Conservation (phyloP, 306 rosid genomes). For the Ceratonia siliqua region DNA sequence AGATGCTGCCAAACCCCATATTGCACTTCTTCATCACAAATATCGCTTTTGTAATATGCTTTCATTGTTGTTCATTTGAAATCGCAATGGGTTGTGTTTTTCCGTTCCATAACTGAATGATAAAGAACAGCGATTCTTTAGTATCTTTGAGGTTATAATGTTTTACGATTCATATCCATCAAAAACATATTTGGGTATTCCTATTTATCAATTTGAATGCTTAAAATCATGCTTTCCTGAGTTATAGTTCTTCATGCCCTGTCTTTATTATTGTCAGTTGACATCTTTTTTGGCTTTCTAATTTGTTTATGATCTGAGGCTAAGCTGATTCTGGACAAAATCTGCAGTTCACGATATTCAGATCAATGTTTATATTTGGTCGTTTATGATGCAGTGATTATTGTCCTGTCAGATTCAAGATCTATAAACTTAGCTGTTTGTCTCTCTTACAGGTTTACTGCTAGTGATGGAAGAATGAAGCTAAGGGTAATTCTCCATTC, state of each 20-base stretch:
- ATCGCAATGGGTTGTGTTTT: background rate
- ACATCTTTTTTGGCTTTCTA: background rate
- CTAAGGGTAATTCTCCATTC: slow-evolving; percentile 66
- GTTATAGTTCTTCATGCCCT: background rate
- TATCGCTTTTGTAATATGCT: too few species aligned
- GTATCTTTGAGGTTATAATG: background rate
- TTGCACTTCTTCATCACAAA: slow-evolving; percentile 94
- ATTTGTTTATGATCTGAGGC: background rate
- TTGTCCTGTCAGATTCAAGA: background rate
- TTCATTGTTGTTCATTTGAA: background rate
- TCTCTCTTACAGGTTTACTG: slow-evolving; percentile 59
- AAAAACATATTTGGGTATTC: background rate
- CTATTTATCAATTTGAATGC: background rate
- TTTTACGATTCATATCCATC: background rate
- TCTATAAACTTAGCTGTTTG: background rate
- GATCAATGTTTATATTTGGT: too few species aligned
- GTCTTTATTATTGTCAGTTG: background rate
- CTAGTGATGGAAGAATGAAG: slow-evolving; percentile 75
- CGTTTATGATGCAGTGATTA: background rate
- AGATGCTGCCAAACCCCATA: slow-evolving; percentile 91
- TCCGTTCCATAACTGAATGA: background rate
- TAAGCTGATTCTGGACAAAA: background rate
- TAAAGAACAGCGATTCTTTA: background rate
- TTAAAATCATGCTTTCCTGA: background rate
- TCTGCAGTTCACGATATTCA: background rate